Evolutionary conservation across 768 basidiomycete species (phyloP), one percentile per base, ranked within the genome.

Genomic region (Boletus reticuloceps): DNA sequence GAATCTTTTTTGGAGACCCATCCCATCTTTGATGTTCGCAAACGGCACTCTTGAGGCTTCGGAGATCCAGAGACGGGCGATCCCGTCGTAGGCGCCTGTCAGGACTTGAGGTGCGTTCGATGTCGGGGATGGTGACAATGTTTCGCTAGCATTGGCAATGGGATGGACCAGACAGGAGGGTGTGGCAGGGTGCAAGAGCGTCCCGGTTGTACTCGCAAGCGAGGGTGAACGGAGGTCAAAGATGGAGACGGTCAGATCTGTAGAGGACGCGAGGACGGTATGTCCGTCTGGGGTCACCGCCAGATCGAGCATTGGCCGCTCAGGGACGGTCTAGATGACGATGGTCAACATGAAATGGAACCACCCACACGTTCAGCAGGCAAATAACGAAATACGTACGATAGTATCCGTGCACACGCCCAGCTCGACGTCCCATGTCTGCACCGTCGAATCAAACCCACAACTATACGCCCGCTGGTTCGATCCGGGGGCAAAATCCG

Each of bases 361-460:
- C 27, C 25, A n/a, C 8, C 25, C 12, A 36, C 34, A 10, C 2
- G 34, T 12, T 36, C 3, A 36, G 25, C 34, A 36, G 36, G 38
- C 14, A n/a, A n/a, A 13, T 0, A 2, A 17, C 1, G n/a, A n/a
- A 10, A 2, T 29, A 45, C 60, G 51, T 59, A 91, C 89, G 43
- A 90, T 82, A 1, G 89, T 91, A 42, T 80, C 68, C 0, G 78
- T 75, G 55, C 88, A 93, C 6, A 91, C 72, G 3, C 89, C 92
- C 38, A 76, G 79, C 61, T 91, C 88, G 5, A 88, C 76, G 64
- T 97, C 93, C 96, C 96, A 99, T 3, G 79, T 75, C 22, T 93
- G 79, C 6, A 98, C 84, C 0, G 92, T 92, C 29, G 94, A 96
- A 71, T 97, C 95, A 66, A 92, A 91, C 0, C 91, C 90, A 64